Percentiles rank a stretch among this genome's conserved stretches.
phyloP scores from a whole-genome alignment of 805 yeast species.

The Kurtzmaniella fragi region DNA sequence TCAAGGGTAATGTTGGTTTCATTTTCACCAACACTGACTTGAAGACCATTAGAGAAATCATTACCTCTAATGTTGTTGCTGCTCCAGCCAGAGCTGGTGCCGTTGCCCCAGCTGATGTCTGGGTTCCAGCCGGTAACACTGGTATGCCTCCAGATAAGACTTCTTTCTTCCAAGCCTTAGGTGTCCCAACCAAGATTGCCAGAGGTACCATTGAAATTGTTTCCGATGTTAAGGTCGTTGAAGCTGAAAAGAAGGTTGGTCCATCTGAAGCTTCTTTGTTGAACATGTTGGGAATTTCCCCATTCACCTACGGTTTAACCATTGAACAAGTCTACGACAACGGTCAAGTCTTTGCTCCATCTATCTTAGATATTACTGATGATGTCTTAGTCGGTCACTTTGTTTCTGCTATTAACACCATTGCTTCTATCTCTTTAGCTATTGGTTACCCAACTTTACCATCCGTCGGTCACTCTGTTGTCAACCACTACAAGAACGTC shows the following conservation, averaged over 20 bases:
- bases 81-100: slow-evolving; percentile 99
- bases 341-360: slow-evolving; percentile 96
- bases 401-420: slow-evolving; percentile 84
- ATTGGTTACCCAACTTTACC: slow-evolving; percentile 99
- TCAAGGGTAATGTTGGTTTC: slow-evolving; percentile 99
- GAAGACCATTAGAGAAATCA: slow-evolving; percentile 83
- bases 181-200: slow-evolving; percentile 99
- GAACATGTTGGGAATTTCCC: slow-evolving; percentile 99
- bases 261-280: slow-evolving; percentile 98
- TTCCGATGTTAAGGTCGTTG: slow-evolving; percentile 93
- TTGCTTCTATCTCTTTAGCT: slow-evolving; percentile 96
- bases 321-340: slow-evolving; percentile 97
- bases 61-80: slow-evolving; percentile 92
- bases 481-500: slow-evolving; percentile 99
- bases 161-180: slow-evolving; percentile 99
- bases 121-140: slow-evolving; percentile 98
- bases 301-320: slow-evolving; percentile 98
- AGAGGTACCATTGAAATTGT: slow-evolving; percentile 99
- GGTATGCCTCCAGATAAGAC: slow-evolving; percentile 99
- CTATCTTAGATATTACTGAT: slow-evolving; percentile 97
- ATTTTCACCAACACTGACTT: slow-evolving; percentile 97
- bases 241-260: slow-evolving; percentile 85
- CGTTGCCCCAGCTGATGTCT: slow-evolving; percentile 95
- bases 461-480: slow-evolving; percentile 97
- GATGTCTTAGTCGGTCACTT: slow-evolving; percentile 93